A percentile compares a stretch with the other conserved stretches of the same genome.
Conservation (phyloP, 139 green algal genomes). For the Penium margaritaceum region DNA sequence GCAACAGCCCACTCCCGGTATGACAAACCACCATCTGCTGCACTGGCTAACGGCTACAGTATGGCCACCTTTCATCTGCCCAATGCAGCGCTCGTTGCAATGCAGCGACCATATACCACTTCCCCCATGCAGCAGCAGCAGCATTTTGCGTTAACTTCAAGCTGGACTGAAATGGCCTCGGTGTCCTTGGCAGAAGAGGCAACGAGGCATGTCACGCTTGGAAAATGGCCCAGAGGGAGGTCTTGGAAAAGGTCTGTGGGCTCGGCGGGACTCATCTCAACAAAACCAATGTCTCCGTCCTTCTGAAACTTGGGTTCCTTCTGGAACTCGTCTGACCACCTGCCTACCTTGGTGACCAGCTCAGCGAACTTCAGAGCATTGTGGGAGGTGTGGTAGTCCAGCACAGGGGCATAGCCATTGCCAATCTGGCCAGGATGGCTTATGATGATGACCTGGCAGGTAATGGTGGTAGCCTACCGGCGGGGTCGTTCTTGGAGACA, state of each 20-base stretch:
- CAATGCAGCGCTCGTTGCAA: no score
- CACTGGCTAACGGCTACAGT: no score
- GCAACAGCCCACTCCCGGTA: no score
- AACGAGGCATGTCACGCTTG: slow-evolving; percentile 62
- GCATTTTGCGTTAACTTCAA: no score
- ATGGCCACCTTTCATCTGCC: no score
- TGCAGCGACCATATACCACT: no score
- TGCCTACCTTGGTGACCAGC: slow-evolving; percentile 62
- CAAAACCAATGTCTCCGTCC: slow-evolving; percentile 61
- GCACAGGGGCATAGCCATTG: slow-evolving; percentile 58
- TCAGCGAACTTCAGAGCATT: slow-evolving; percentile 62
- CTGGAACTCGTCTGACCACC: slow-evolving; percentile 65
- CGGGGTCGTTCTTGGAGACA: slow-evolving; percentile 64
- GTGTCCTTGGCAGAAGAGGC: slow-evolving; percentile 51
- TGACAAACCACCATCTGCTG: no score
- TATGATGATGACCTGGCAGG: slow-evolving; percentile 65
- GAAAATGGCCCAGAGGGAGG: slow-evolving; percentile 62
- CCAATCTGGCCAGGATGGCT: slow-evolving; percentile 61
- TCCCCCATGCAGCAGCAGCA: no score
- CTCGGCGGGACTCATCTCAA: slow-evolving; percentile 63
- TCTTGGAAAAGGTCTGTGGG: slow-evolving; percentile 62
- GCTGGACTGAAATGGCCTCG: no score
- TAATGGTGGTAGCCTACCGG: slow-evolving; percentile 57
- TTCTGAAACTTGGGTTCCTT: slow-evolving; percentile 62
- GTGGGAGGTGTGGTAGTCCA: slow-evolving; percentile 69